Conservation (phyloP, 2,329 filamentous ascomycete genomes). For the Penicillium crustosum region DNA sequence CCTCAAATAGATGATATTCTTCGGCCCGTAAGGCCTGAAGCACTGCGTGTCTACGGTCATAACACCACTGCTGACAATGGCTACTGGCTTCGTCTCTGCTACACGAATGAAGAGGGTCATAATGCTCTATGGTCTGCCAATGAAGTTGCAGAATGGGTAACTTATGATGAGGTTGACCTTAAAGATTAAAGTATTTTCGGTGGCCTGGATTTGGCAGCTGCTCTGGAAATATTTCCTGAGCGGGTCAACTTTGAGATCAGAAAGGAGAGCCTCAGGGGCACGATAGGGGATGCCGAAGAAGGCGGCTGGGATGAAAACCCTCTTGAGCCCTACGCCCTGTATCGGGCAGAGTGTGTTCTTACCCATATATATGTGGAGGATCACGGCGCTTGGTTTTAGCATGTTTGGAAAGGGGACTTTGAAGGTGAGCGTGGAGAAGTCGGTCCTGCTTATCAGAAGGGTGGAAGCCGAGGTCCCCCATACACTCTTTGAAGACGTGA, state of each 20-base stretch:
- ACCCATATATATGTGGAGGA: conserved; percentile 11
- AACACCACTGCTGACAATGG: neutral
- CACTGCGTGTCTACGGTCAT: neutral
- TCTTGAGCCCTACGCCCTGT: neutral
- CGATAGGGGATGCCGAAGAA: neutral
- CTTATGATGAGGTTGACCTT: conserved; percentile 1
- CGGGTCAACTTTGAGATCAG: neutral
- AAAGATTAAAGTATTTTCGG: conserved; percentile 8
- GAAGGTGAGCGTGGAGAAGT: neutral
- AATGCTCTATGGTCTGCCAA: conserved; percentile 3
- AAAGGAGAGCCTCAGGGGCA: neutral
- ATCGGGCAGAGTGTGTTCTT: conserved; percentile 4
- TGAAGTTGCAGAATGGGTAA: neutral
- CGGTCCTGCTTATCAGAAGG: conserved; percentile 6
- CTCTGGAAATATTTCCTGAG: conserved; percentile 11
- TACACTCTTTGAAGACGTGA: neutral
- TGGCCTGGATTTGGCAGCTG: conserved; percentile 5
- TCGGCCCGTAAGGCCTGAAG: conserved; percentile 7
- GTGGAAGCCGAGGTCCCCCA: conserved; percentile 22
- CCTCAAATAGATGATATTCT: conserved; percentile 11
- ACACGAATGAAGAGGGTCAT: conserved; percentile 7
- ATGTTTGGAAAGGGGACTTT: conserved; percentile 1
- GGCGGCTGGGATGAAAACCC: neutral
- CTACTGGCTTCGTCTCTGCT: conserved; percentile 10
- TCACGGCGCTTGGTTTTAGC: conserved; percentile 3